phyloP scores from a whole-genome alignment of 106 monocot genomes.

The Allium cepa region DNA sequence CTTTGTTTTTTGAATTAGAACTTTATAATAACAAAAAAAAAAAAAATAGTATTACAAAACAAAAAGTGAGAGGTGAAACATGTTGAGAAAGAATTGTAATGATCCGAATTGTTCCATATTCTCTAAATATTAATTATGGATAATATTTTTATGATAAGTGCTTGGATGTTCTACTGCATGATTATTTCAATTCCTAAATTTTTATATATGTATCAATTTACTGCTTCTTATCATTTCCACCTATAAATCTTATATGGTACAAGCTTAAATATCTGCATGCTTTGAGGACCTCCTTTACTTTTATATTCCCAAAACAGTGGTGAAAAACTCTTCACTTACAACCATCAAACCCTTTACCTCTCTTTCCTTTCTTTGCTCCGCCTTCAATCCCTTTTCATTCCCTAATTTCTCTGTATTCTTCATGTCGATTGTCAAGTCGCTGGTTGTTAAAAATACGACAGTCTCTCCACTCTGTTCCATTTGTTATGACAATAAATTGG shows the following conservation, averaged over 20 bases:
- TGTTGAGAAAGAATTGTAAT: background rate
- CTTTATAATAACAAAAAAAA: too few species aligned
- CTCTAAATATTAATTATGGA: background rate
- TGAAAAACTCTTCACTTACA: background rate
- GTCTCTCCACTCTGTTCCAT: conserved; percentile 1
- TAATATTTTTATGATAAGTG: background rate
- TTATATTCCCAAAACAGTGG: background rate
- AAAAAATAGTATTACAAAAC: too few species aligned
- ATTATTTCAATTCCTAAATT: background rate
- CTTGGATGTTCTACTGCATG: background rate
- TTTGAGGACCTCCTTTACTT: conserved; percentile 4
- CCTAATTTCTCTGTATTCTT: too few species aligned
- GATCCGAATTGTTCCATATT: background rate
- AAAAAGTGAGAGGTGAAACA: too few species aligned
- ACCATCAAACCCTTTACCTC: background rate
- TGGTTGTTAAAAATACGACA: background rate
- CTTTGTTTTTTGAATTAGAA: too few species aligned
- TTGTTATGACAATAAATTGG: conserved; percentile 13
- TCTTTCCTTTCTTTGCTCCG: background rate
- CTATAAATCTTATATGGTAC: background rate
- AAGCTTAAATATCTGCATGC: background rate
- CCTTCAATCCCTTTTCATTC: background rate
- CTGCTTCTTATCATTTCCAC: background rate
- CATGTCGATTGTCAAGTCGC: background rate
- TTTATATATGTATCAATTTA: background rate